Evolutionary conservation across 164 flowering plant genomes (phyloP), one percentile per base, ranked within the genome.

Genomic region (Saururus chinensis): DNA sequence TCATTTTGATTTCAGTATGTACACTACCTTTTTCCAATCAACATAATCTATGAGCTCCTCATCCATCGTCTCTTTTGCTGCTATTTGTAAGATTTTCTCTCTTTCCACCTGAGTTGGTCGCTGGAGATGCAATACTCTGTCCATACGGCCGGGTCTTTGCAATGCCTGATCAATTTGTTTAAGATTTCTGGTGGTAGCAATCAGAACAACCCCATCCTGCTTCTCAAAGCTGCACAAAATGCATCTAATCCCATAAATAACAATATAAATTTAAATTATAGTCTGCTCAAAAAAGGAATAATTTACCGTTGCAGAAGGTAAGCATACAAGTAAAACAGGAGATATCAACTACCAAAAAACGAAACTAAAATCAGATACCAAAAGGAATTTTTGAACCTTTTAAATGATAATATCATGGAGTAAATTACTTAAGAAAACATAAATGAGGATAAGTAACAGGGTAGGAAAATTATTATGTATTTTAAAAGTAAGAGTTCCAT

Each of bases 141-240:
- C 98, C 98, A 92, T 92, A 56, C 98, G 81, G 60, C 96, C 98
- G 65, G 96, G 98, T 59, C 96, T 83, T 76, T 59, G 79, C 58
- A 92, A 75, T n/a, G 98, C 98, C 73, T 75, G 78, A 68, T 89
- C 96, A 77, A 92, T 82, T 78, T 85, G 85, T 62, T 80, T 82
- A 45, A 89, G 79, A 75, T 82, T 86, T 72, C 84, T 77, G 19
- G 96, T 86, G 40, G 98, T 92, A 61, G 98, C 96, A 89, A 92
- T 87, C 75, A 92, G 73, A 65, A 92, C 95, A 70, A 92, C 98
- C 60, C 98, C 98, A 73, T 92, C 98, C 78, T 92, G 98, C 64
- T 92, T 92, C 77, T 89, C 92, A 88, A 92, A 92, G 70, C 98
- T 92, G 74, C 68, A 77, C 35, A 64, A 62, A 61, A 7, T 40